Evolutionary conservation across 805 yeast genomes (phyloP).

Genomic region (Starmerella ratchasimensis): DNA sequence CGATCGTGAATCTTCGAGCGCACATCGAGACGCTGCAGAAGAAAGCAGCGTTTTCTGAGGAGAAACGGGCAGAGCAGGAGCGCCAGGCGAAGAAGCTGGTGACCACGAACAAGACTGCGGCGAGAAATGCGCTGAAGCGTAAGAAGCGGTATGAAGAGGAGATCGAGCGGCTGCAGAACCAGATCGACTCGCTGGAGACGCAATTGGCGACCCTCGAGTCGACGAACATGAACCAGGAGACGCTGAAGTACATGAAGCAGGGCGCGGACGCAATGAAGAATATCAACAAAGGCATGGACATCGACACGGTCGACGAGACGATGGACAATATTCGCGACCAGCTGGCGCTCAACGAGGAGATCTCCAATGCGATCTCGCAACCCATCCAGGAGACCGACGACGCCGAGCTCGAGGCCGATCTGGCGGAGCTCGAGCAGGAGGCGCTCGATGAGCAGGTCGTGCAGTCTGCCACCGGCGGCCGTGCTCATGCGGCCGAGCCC

Average conservation of each 20-base stretch:
- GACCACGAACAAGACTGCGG: slow-evolving; percentile 55
- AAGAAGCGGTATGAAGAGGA: slow-evolving; percentile 73
- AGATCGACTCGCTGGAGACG: slow-evolving; percentile 77
- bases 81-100: slow-evolving; percentile 66
- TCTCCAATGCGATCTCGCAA: slow-evolving; percentile 88
- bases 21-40: slow-evolving; percentile 77
- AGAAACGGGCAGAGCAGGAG: slow-evolving; percentile 72
- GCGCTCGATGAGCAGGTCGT: slow-evolving; percentile 48
- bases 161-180: slow-evolving; percentile 67
- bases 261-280: slow-evolving; percentile 95
- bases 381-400: slow-evolving; percentile 77
- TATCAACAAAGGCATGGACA: slow-evolving; percentile 86
- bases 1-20: slow-evolving; percentile 76
- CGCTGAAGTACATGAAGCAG: slow-evolving; percentile 97
- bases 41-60: slow-evolving; percentile 67
- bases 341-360: slow-evolving; percentile 87
- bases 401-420: slow-evolving; percentile 89
- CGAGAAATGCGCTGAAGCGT: slow-evolving; percentile 75
- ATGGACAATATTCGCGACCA: slow-evolving; percentile 98
- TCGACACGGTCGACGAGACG: slow-evolving; percentile 91
- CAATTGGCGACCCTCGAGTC: slow-evolving; percentile 83
- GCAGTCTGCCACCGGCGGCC: no score
- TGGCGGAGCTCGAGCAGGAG: slow-evolving; percentile 77
- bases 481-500: no score
- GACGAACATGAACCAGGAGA: slow-evolving; percentile 92